These are phyloP conservation scores for Aspergillus ustus DNA, from an alignment of 2,329 filamentous ascomycete genomes.

Conservation along the genomic window DNA sequence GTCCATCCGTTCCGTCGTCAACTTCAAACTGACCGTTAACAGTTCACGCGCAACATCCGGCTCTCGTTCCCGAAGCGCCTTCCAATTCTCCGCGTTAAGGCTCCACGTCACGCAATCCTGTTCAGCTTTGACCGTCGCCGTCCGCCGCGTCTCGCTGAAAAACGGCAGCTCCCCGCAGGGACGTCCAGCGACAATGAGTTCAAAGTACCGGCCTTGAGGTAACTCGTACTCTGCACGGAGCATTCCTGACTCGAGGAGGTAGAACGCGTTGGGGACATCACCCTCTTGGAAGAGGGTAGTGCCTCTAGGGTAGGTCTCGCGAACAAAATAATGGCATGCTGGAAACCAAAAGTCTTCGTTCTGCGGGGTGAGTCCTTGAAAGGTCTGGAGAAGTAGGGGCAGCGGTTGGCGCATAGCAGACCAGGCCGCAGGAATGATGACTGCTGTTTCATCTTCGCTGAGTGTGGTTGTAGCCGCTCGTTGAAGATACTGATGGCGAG, in stretches of 20 bases:
- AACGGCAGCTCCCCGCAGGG: conserved; percentile 97
- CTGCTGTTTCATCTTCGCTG: conserved; percentile 62
- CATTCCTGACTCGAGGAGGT: conserved; percentile 86
- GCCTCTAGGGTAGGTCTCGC: conserved; percentile 69
- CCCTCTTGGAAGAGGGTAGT: conserved; percentile 78
- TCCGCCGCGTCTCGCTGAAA: conserved; percentile 87
- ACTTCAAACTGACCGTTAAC: conserved; percentile 82
- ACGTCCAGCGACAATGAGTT: conserved; percentile 91
- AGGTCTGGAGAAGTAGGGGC: conserved; percentile 91
- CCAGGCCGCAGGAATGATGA: conserved; percentile 68
- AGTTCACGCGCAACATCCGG: conserved; percentile 82
- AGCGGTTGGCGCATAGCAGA: conserved; percentile 87
- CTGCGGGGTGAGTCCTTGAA: conserved; percentile 80
- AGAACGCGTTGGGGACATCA: conserved; percentile 80
- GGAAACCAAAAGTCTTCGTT: conserved; percentile 97
- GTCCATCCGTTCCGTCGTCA: conserved; percentile 92
- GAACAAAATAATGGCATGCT: conserved; percentile 74
- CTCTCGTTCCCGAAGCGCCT: conserved; percentile 70
- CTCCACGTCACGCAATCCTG: conserved; percentile 82
- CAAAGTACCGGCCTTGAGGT: conserved; percentile 85
- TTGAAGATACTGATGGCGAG: conserved; percentile 76
- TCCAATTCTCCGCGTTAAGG: conserved; percentile 74
- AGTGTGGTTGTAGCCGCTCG: conserved; percentile 78
- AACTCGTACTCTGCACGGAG: conserved; percentile 88
- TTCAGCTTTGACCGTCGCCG: conserved; percentile 84